phyloP scores from a whole-genome alignment of 345 rosid genomes.

The Rhodamnia rubescens region DNA sequence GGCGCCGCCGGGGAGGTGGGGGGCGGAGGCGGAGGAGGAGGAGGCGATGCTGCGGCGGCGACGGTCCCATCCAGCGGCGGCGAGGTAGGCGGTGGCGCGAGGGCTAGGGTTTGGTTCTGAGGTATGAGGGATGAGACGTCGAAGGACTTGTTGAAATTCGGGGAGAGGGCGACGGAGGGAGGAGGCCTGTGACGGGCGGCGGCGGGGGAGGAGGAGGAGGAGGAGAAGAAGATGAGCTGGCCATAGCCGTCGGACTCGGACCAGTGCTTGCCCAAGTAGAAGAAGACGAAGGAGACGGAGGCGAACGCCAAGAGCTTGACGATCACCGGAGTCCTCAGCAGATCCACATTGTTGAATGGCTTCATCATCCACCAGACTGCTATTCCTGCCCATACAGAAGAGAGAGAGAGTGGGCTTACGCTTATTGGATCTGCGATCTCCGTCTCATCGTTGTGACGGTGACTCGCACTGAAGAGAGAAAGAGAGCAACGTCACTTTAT shows the following conservation, averaged over 20 bases:
- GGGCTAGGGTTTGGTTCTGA: constrained; percentile 8
- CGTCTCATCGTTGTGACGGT: background rate
- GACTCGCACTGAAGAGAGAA: background rate
- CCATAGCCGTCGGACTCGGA: constrained; percentile 58
- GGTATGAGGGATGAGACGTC: constrained; percentile 34
- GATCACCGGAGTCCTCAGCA: constrained; percentile 23
- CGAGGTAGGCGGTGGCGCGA: background rate
- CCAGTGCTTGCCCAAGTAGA: constrained; percentile 86
- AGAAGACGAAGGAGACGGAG: constrained; percentile 52
- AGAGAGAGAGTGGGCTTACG: background rate
- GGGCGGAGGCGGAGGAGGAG: background rate
- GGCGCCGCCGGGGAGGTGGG: constrained; percentile 18
- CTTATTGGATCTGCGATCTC: background rate
- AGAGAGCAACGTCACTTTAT: background rate
- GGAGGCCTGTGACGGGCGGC: constrained; percentile 30
- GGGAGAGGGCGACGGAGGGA: constrained; percentile 52
- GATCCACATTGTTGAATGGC: constrained; percentile 15
- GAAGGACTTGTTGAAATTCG: constrained; percentile 34
- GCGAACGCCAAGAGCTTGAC: constrained; percentile 38
- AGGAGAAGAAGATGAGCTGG: constrained; percentile 71
- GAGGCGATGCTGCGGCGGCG: background rate
- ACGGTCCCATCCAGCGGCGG: background rate
- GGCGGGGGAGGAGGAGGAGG: constrained; percentile 1
- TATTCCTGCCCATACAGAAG: background rate
- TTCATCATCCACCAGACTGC: constrained; percentile 27